These are phyloP conservation scores for Salix exigua DNA, from an alignment of 345 rosid species.

Conservation along the genomic window DNA sequence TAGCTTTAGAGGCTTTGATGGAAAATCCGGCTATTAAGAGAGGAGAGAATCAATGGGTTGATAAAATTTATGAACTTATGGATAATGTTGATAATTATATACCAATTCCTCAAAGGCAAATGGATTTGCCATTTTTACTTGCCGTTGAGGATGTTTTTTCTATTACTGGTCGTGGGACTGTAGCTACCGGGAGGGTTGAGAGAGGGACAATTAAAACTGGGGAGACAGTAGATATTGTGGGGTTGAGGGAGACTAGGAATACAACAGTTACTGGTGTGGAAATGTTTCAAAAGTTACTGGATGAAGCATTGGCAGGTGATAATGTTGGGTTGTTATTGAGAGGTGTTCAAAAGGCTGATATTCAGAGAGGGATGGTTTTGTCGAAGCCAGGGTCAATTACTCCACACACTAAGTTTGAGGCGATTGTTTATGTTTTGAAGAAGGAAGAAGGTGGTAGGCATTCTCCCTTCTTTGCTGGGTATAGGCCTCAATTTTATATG, in stretches of 20 bases:
- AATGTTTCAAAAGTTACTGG: constrained; percentile 87
- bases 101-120: constrained; percentile 77
- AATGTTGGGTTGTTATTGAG: constrained; percentile 88
- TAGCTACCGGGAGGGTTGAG: constrained; percentile 88
- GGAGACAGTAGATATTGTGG: constrained; percentile 75
- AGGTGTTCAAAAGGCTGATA: constrained; percentile 80
- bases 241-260: constrained; percentile 75
- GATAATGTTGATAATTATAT: constrained; percentile 79
- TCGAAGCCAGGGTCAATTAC: constrained; percentile 80
- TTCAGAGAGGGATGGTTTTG: constrained; percentile 95
- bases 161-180: constrained; percentile 87
- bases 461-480: constrained; percentile 82
- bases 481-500: constrained; percentile 93
- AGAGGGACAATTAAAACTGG: constrained; percentile 75
- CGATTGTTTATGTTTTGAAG: constrained; percentile 87
- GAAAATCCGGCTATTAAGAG: constrained; percentile 60
- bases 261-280: constrained; percentile 76
- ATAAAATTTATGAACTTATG: constrained; percentile 89
- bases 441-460: constrained; percentile 98
- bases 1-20: constrained; percentile 75
- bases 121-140: constrained; percentile 79
- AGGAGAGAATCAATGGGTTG: constrained; percentile 86
- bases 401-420: constrained; percentile 68
- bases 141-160: constrained; percentile 91
- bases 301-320: constrained; percentile 89